Percentiles rank a stretch among this genome's conserved stretches.
phyloP scores from a whole-genome alignment of 805 yeast genomes.

The Blastobotrys muscicola region DNA sequence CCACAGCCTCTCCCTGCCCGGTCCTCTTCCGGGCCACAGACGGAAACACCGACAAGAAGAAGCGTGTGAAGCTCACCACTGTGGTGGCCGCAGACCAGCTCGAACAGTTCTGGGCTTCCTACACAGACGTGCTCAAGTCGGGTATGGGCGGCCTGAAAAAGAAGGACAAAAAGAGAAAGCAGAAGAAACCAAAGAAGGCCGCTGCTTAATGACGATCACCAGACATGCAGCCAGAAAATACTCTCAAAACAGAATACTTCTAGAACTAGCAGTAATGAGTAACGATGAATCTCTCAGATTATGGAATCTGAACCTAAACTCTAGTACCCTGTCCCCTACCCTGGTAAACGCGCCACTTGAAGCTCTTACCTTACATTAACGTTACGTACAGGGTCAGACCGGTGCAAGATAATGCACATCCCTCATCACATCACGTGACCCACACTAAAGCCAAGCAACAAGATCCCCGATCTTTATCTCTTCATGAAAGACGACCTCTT shows the following conservation, averaged over 20 bases:
- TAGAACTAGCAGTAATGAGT: background rate
- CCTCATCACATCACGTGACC: background rate
- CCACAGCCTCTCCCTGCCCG: slow-evolving; percentile 34
- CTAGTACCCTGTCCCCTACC: too few relatives aligned
- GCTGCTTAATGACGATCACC: background rate
- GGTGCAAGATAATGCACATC: background rate
- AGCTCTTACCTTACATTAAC: too few relatives aligned
- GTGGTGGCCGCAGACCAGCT: slow-evolving; percentile 53
- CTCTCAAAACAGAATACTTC: background rate
- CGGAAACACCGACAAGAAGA: slow-evolving; percentile 42
- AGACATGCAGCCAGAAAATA: background rate
- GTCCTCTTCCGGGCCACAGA: slow-evolving; percentile 60
- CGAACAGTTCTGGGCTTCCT: slow-evolving; percentile 69
- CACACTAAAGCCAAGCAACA: background rate
- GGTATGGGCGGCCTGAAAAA: slow-evolving; percentile 71
- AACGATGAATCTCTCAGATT: background rate
- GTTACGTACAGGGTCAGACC: background rate
- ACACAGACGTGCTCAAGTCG: slow-evolving; percentile 55
- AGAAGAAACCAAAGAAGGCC: slow-evolving; percentile 23
- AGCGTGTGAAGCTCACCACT: slow-evolving; percentile 59
- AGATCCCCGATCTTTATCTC: background rate
- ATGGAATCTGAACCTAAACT: too few relatives aligned
- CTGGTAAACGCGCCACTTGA: too few relatives aligned
- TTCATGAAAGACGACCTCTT: background rate
- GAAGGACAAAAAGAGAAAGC: slow-evolving; percentile 68